Evolutionary conservation across 768 basidiomycete species (phyloP).

Genomic region (Rhodotorula taiwanensis): DNA sequence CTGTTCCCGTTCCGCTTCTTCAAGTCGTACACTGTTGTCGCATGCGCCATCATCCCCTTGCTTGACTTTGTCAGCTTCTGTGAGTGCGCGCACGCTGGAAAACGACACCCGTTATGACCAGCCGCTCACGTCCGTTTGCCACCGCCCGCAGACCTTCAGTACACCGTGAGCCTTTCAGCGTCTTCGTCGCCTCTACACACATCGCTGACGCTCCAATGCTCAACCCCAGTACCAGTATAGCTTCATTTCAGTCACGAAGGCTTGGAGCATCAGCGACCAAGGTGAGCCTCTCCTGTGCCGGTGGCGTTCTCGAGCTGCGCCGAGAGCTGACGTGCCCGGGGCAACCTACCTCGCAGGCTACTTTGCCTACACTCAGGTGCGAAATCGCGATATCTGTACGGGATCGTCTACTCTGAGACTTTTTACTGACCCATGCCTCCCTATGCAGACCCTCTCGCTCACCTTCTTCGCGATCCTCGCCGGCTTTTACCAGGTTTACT

Average conservation of each 20-base stretch:
- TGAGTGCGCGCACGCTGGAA: background rate
- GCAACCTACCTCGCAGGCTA: too few species aligned
- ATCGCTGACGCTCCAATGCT: too few species aligned
- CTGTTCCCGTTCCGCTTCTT: constrained; percentile 59
- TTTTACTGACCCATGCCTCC: too few species aligned
- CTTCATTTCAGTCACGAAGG: constrained; percentile 5
- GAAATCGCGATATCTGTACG: constrained; percentile 47
- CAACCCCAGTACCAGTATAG: constrained; percentile 1
- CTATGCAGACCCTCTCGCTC: constrained; percentile 39
- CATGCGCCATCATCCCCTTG: constrained; percentile 58
- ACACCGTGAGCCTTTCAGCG: too few species aligned
- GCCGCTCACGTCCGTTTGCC: background rate
- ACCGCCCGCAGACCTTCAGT: too few species aligned
- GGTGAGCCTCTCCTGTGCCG: too few species aligned
- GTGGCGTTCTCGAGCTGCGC: too few species aligned
- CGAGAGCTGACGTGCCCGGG: too few species aligned
- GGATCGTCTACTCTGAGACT: too few species aligned
- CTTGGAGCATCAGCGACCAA: constrained; percentile 43
- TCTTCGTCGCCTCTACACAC: too few species aligned
- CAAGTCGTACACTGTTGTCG: constrained; percentile 55
- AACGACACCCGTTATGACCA: background rate
- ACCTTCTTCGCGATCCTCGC: constrained; percentile 61
- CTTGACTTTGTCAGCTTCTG: constrained; percentile 49
- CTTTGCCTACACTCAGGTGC: constrained; percentile 58
- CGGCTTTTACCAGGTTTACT: constrained; percentile 54